Base-by-base conservation (phyloP, 1,139 yeast species). In the Debaryomyces psychrophilus region DNA sequence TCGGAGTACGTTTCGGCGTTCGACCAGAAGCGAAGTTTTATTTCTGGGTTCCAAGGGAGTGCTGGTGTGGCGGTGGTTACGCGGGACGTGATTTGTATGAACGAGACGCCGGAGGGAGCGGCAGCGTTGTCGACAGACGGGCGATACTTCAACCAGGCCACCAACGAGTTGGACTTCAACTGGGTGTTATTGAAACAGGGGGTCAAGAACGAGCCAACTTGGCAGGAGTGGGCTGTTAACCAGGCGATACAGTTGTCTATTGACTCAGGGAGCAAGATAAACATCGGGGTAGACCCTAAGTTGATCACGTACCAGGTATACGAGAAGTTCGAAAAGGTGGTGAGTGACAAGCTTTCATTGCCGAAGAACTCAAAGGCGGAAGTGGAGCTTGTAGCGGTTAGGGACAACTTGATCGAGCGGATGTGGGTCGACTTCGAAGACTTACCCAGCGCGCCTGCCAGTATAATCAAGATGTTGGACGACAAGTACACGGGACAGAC, bases 121-220 rank as follows among this genome's bases (percentile, higher is more conserved):
- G 93, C 96, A 27, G 87, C 87, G 4, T 75, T 95, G 55, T 84
- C 96, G 8, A 95, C 99, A 0, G 99, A 95, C 66, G 98, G 97
- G 9, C 78, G 99, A 55, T 95, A 95, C 68, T 95, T 90, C 64
- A 80, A 83, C 54, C 99, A 95, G 68, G 99, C 99, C 2, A 70
- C 81, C 23, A 82, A 86, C 60, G 96, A 95, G 67, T 76, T 95
- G 53, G 97, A 90, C 63, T 85, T 78, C 62, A 88, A 89, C 67
- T 95, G 99, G 99, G 64, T 75, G 9, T 74, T 95, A 52, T 75
- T 95, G 57, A 90, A 84, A 63, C 95, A 86, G 63, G 96, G 96
- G 11, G 76, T 82, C 11, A 77, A 78, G 45, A 88, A 82, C 52
- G 85, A 83, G 49, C 85, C 87, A 27, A 73, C 90, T 2, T 93